Evolutionary conservation across 495 filamentous ascomycete genomes (phyloP).

Genomic region (Darksidea phi): DNA sequence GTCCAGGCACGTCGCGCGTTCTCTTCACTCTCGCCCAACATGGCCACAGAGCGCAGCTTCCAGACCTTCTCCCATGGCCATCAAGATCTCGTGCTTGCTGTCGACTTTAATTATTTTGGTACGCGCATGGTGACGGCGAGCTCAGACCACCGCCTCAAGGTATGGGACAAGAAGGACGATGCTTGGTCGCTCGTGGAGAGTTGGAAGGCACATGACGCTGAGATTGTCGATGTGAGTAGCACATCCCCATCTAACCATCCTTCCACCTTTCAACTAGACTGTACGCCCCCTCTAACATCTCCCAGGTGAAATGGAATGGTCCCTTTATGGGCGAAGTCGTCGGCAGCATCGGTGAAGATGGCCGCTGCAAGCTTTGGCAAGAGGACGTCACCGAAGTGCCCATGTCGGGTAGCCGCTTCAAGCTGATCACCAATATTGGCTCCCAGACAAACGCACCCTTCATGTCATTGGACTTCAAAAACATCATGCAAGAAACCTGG

Average conservation of each 20-base stretch:
- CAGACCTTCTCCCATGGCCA: constrained; percentile 56
- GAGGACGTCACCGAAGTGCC: constrained; percentile 76
- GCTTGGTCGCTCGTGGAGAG: constrained; percentile 76
- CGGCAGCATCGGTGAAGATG: constrained; percentile 76
- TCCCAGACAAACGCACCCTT: constrained; percentile 61
- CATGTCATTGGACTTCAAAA: constrained; percentile 78
- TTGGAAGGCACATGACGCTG: constrained; percentile 88
- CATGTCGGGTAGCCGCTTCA: constrained; percentile 74
- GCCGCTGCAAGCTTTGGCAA: constrained; percentile 83
- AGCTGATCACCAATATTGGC: constrained; percentile 56
- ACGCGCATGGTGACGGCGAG: constrained; percentile 87
- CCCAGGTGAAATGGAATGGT: constrained; percentile 76
- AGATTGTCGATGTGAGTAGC: constrained; percentile 80
- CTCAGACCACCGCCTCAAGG: constrained; percentile 88
- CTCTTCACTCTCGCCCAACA: constrained; percentile 8
- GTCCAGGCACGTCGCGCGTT: constrained; percentile 16
- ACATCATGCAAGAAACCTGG: constrained; percentile 69
- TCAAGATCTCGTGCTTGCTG: constrained; percentile 66
- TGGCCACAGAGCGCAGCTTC: constrained; percentile 40
- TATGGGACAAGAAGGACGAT: constrained; percentile 76
- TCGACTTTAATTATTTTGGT: constrained; percentile 71
- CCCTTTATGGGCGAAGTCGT: constrained; percentile 62
- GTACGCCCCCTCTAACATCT: not conserved
- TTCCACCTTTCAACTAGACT: constrained; percentile 9
- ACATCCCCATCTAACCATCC: no score